phyloP scores from a whole-genome alignment of 2,329 filamentous ascomycete species.

The Tolypocladium capitatum region DNA sequence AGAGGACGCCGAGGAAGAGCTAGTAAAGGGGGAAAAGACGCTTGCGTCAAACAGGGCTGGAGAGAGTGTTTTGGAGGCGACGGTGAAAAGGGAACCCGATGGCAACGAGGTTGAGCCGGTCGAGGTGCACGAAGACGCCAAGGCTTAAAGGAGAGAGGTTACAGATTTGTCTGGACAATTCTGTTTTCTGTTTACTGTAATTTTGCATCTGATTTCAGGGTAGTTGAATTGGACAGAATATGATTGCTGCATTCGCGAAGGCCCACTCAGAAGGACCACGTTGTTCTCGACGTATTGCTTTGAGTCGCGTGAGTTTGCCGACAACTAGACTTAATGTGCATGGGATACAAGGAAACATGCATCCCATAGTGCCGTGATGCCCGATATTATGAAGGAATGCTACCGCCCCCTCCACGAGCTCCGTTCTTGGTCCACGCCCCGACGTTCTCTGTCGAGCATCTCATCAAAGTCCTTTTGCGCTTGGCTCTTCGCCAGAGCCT shows the following conservation, averaged over 20 bases:
- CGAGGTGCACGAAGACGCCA: constrained; percentile 20
- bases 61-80: constrained; percentile 27
- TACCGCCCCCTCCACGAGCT: constrained; percentile 13
- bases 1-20: neutral
- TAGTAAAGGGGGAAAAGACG: constrained; percentile 17
- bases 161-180: neutral
- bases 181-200: neutral
- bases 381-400: neutral
- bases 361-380: neutral
- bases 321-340: neutral
- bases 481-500: constrained; percentile 24
- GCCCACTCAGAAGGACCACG: neutral
- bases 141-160: constrained; percentile 11
- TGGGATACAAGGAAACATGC: too few species aligned
- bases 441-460: constrained; percentile 31
- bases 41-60: constrained; percentile 29
- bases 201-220: neutral
- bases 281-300: neutral
- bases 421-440: constrained; percentile 14
- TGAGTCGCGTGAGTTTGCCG: neutral
- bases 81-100: constrained; percentile 21
- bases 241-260: neutral
- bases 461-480: constrained; percentile 39
- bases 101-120: constrained; percentile 20
- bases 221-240: neutral